phyloP scores from a whole-genome alignment of 1,284 basidiomycete genomes.

The Heterobasidion parviporum region DNA sequence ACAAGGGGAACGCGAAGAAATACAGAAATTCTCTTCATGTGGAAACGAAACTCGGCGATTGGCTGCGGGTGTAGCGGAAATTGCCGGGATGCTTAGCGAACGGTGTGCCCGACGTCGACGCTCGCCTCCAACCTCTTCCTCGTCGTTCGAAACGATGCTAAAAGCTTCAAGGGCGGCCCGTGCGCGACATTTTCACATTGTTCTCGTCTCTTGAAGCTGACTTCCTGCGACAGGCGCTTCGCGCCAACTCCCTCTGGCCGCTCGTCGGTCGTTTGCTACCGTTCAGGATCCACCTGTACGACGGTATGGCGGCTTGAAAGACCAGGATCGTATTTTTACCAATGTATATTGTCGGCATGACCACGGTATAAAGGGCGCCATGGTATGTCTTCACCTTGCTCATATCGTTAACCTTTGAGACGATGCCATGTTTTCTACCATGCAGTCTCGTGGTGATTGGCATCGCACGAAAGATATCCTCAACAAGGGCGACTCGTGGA shows the following conservation, averaged over 20 bases:
- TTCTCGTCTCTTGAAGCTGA: neutral
- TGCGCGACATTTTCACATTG: neutral
- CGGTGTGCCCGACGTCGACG: neutral
- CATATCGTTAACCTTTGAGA: neutral
- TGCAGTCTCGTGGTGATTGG: slow-evolving; percentile 91
- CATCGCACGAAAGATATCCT: slow-evolving; percentile 95
- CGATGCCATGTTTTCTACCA: neutral
- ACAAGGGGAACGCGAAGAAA: too few species aligned
- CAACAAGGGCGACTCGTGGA: slow-evolving; percentile 94
- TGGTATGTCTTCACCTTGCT: slow-evolving; percentile 35
- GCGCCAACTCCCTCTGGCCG: slow-evolving; percentile 13
- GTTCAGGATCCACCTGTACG: slow-evolving; percentile 77
- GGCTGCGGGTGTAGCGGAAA: neutral
- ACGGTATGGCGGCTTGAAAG: slow-evolving; percentile 84
- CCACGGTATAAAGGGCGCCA: slow-evolving; percentile 83
- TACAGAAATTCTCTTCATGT: too few species aligned
- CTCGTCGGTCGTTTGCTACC: slow-evolving; percentile 58
- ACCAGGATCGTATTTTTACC: slow-evolving; percentile 91
- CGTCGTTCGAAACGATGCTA: neutral
- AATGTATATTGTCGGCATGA: slow-evolving; percentile 83
- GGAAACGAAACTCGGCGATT: neutral
- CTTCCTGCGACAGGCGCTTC: neutral
- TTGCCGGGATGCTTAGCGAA: neutral
- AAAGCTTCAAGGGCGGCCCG: neutral
- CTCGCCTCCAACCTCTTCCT: neutral